Conservation (phyloP, 1,284 basidiomycete species). For the Tausonia pullulans region DNA sequence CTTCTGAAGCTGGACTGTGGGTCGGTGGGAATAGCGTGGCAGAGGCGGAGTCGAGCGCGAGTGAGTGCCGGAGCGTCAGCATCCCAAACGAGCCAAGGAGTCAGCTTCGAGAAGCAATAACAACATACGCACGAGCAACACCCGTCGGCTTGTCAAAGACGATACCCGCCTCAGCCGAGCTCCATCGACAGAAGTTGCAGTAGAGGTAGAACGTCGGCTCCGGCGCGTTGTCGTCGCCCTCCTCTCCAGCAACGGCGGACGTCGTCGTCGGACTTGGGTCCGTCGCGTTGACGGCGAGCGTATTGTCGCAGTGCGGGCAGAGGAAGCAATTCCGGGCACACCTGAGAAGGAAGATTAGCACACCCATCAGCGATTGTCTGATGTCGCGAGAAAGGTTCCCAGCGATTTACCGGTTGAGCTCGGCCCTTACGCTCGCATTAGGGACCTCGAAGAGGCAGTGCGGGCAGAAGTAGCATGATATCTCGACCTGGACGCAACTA, state of each 20-base stretch:
- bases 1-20: conserved; percentile 75
- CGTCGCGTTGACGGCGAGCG: conserved; percentile 65
- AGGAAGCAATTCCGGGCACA: conserved; percentile 95
- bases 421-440: conserved; percentile 83
- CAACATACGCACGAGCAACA: conserved; percentile 55
- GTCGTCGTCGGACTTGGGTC: conserved; percentile 33
- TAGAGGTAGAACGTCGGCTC: conserved; percentile 68
- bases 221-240: conserved; percentile 30
- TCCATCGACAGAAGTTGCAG: conserved; percentile 91
- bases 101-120: not conserved
- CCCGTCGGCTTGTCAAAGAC: conserved; percentile 94
- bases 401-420: conserved; percentile 69
- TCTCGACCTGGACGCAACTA: conserved; percentile 79
- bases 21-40: not conserved
- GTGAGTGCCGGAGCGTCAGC: too few species aligned
- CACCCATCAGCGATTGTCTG: not conserved
- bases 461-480: conserved; percentile 94
- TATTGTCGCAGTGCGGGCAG: conserved; percentile 84
- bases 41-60: not conserved
- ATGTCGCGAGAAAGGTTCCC: not conserved
- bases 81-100: too few species aligned
- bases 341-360: conserved; percentile 39
- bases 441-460: conserved; percentile 99
- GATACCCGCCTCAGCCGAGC: conserved; percentile 77
- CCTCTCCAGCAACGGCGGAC: conserved; percentile 45